These are phyloP conservation scores for Nepenthes mirabilis DNA, from an alignment of 148 eudicot genomes.

Conservation along the genomic window DNA sequence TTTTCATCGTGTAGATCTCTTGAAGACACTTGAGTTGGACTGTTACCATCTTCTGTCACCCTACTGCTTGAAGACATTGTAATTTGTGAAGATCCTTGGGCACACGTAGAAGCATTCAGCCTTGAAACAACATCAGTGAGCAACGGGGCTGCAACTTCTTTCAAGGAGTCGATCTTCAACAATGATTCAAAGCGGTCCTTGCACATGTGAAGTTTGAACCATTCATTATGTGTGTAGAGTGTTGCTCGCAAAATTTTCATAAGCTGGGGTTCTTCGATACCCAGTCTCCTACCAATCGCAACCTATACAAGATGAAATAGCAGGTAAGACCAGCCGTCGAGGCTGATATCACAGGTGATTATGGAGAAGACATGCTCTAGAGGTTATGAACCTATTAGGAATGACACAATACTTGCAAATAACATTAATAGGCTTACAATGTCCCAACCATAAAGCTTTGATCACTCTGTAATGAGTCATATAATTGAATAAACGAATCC, in stretches of 20 bases:
- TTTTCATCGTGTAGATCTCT: slow-evolving; percentile 59
- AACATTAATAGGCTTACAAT: too few relatives aligned
- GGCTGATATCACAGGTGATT: too few relatives aligned
- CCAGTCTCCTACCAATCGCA: slow-evolving; percentile 74
- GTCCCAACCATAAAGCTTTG: too few relatives aligned
- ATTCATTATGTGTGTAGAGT: slow-evolving; percentile 62
- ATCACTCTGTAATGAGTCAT: too few relatives aligned
- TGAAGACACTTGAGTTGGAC: slow-evolving; percentile 58
- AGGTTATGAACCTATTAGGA: background rate
- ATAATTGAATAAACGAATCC: too few relatives aligned
- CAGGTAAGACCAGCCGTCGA: too few relatives aligned
- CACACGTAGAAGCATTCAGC: slow-evolving; percentile 30
- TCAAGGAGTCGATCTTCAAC: slow-evolving; percentile 60
- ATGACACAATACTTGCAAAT: too few relatives aligned
- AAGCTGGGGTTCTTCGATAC: slow-evolving; percentile 78
- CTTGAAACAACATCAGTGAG: slow-evolving; percentile 33
- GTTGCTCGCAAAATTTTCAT: slow-evolving; percentile 73
- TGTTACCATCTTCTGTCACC: slow-evolving; percentile 57
- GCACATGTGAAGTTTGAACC: slow-evolving; percentile 91
- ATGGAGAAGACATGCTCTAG: background rate
- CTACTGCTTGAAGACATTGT: slow-evolving; percentile 54
- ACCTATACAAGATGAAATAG: slow-evolving; percentile 25
- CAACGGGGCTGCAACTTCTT: slow-evolving; percentile 30
- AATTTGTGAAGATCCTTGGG: slow-evolving; percentile 50
- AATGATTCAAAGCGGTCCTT: slow-evolving; percentile 81